Evolutionary conservation across 257 asterid species (phyloP), one percentile per base, ranked within the genome.

Genomic region (Hygrophila difformis): DNA sequence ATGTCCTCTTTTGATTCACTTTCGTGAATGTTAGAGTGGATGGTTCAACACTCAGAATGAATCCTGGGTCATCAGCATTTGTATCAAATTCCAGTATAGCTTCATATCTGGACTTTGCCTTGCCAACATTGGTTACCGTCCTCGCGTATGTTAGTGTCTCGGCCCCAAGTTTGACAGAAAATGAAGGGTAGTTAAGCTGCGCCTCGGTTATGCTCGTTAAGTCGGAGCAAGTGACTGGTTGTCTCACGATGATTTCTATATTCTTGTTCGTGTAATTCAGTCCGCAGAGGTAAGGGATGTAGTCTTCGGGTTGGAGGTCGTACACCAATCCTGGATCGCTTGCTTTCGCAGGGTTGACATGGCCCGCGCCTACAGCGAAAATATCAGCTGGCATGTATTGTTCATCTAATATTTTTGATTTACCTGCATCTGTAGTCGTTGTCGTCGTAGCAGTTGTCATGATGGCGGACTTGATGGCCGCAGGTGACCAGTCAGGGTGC

Each of bases 401-500:
- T 45, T 75, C 69, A n/a, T 75, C 83, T 11, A 21, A 17, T 5
- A 75, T 75, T 6, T 7, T 24, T 6, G 58, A 29, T 0, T 14
- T 15, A 1, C 51, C n/a, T n/a, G n/a, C 50, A 7, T 13, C 44
- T 1, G 39, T 55, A 42, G 35, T 65, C 0, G 19, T 1, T 12
- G n/a, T n/a, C n/a, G 44, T 73, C 6, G 56, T 34, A 0, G 76
- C 79, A 6, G 44, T 50, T 0, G 83, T 75, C 74, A 75, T 71
- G 45, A 75, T 71, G 7, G 83, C 79, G 1, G 82, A 74, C 45
- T 70, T 74, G 44, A 74, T 64, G 0, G 79, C 79, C 0, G 79
- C 79, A 0, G 83, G 83, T 8, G 79, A 75, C 83, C 79, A 75
- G 3, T 59, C 69, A 0, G 74, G 79, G 56, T 75, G 83, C 0